Conservation (phyloP, 768 basidiomycete species). For the Tricholoma hemisulphureum region DNA sequence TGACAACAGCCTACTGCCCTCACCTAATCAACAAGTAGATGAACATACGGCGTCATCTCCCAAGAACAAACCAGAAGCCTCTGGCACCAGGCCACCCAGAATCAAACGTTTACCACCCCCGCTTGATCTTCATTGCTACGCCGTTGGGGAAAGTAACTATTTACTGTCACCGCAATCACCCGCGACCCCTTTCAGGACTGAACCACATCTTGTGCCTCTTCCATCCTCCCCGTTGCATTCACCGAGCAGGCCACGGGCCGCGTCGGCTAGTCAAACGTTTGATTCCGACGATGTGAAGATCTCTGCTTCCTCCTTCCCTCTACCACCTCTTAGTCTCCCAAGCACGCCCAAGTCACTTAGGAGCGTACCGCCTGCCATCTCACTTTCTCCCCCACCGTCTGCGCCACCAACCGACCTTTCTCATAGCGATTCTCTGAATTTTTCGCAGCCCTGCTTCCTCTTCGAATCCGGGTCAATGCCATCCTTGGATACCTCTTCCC, state of each 20-base stretch:
- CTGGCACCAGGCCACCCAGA: neutral
- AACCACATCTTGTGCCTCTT: slow-evolving; percentile 15
- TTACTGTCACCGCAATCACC: slow-evolving; percentile 1
- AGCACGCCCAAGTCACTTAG: neutral
- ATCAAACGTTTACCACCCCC: neutral
- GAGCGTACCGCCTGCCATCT: slow-evolving; percentile 4
- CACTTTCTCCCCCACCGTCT: slow-evolving; percentile 9
- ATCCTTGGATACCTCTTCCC: slow-evolving; percentile 29
- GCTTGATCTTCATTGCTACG: neutral
- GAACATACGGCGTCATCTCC: neutral
- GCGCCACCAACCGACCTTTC: neutral
- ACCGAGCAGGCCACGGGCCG: neutral
- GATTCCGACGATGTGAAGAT: neutral
- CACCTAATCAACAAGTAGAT: slow-evolving; percentile 4
- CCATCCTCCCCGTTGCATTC: slow-evolving; percentile 14
- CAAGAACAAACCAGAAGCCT: neutral
- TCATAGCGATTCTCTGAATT: slow-evolving; percentile 2
- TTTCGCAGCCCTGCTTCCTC: neutral
- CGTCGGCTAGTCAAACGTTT: neutral
- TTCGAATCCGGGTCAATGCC: slow-evolving; percentile 28
- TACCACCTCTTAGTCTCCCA: slow-evolving; percentile 12
- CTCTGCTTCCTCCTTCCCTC: slow-evolving; percentile 12
- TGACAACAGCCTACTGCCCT: slow-evolving; percentile 12
- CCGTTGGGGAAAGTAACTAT: neutral
- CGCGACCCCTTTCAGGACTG: slow-evolving; percentile 6